A percentile compares a stretch with the other conserved stretches of the same genome.
Evolutionary conservation across 805 yeast species (phyloP).

Genomic region (Candida endomychidarum): DNA sequence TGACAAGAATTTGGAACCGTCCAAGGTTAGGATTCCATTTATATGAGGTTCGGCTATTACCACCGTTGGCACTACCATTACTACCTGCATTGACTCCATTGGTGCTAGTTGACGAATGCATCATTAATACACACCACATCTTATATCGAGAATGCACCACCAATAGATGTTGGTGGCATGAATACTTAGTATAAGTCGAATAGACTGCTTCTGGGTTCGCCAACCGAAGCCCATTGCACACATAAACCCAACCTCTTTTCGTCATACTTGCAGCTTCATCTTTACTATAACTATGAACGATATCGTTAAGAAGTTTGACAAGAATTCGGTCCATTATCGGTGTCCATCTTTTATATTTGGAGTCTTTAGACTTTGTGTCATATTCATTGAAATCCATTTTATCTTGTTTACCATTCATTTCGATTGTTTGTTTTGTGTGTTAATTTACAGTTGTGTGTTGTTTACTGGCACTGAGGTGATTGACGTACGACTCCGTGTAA

Average conservation of each 20-base stretch:
- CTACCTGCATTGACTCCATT: too few species aligned
- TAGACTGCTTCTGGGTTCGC: constrained; percentile 43
- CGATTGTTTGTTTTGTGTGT: too few species aligned
- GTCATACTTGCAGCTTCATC: constrained; percentile 32
- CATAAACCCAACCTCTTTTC: constrained; percentile 39
- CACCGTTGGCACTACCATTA: constrained; percentile 20
- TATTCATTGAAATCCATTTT: constrained; percentile 23
- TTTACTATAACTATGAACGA: constrained; percentile 34
- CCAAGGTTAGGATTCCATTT: constrained; percentile 38
- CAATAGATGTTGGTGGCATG: constrained; percentile 38
- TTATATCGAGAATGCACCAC: constrained; percentile 37
- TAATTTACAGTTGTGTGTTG: too few species aligned
- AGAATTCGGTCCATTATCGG: constrained; percentile 38
- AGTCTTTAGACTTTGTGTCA: constrained; percentile 34
- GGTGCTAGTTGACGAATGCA: too few species aligned
- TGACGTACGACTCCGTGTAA: too few species aligned
- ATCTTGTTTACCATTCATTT: background rate
- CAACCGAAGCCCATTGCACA: constrained; percentile 32
- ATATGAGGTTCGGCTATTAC: constrained; percentile 24
- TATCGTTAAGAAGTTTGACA: constrained; percentile 33
- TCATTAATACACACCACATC: constrained; percentile 35
- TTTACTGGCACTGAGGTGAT: too few species aligned
- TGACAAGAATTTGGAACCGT: constrained; percentile 32
- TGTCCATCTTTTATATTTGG: constrained; percentile 40
- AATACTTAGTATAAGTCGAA: constrained; percentile 40